Evolutionary conservation across 306 rosid genomes (phyloP).

Genomic region (Gleditsia sinensis): DNA sequence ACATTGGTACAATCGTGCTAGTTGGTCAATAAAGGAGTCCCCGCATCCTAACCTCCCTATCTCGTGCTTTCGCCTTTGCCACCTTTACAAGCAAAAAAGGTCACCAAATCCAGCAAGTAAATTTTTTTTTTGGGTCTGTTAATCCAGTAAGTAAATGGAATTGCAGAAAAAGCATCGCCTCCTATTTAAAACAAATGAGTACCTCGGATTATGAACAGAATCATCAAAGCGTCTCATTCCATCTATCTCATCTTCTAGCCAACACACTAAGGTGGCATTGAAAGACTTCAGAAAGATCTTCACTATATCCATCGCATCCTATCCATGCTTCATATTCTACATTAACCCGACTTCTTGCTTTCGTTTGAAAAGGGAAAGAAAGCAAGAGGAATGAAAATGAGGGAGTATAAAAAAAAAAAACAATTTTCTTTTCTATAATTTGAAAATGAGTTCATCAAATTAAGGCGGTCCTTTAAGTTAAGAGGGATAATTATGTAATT

Average conservation of each 20-base stretch:
- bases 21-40: not conserved
- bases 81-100: conserved; percentile 24
- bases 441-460: no score
- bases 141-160: no score
- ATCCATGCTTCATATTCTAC: no score
- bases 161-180: not conserved
- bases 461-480: no score
- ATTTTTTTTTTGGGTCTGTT: no score
- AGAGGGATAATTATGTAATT: no score
- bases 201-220: not conserved
- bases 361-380: no score
- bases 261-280: not conserved
- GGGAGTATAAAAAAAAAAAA: no score
- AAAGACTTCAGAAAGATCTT: not conserved
- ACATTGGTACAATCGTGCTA: conserved; percentile 19
- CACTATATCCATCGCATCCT: no score
- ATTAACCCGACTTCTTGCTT: no score
- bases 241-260: not conserved
- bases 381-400: no score
- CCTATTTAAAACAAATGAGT: not conserved
- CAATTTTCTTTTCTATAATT: no score
- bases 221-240: not conserved
- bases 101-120: not conserved
- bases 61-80: conserved; percentile 14
- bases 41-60: not conserved